Conservation (phyloP, 495 filamentous ascomycete genomes). For the Penicillium pulvis region DNA sequence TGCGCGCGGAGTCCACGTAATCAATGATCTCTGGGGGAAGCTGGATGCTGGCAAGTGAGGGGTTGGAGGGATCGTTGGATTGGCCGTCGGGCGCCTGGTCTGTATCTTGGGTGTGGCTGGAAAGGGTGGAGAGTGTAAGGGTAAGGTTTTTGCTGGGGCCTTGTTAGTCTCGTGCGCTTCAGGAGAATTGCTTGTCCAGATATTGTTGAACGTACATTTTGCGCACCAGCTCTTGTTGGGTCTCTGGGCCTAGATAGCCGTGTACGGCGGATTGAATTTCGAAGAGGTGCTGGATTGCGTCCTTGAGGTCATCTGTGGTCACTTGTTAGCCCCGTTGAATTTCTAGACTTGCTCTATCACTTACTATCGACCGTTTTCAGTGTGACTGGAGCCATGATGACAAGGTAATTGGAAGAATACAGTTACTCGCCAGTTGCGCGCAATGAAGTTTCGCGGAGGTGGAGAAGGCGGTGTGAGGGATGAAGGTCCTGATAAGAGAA, state of each 20-base stretch:
- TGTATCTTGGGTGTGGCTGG: constrained; percentile 39
- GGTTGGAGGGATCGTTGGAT: constrained; percentile 47
- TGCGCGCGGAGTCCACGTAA: constrained; percentile 91
- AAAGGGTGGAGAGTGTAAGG: constrained; percentile 40
- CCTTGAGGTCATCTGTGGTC: constrained; percentile 46
- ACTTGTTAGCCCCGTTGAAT: constrained; percentile 9
- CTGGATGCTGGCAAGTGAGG: constrained; percentile 48
- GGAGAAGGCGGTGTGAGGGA: constrained; percentile 25
- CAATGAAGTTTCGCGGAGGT: constrained; percentile 11
- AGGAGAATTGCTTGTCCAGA: constrained; percentile 1
- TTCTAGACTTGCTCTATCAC: constrained; percentile 10
- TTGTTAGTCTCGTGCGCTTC: constrained; percentile 11
- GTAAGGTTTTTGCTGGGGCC: constrained; percentile 47
- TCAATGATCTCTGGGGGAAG: constrained; percentile 89
- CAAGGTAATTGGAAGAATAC: neutral
- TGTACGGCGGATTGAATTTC: constrained; percentile 75
- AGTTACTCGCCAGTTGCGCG: neutral
- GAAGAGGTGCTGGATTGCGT: constrained; percentile 83
- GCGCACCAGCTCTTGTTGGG: constrained; percentile 59
- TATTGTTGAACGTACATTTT: constrained; percentile 55
- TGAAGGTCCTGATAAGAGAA: constrained; percentile 5
- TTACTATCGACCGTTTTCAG: constrained; percentile 54
- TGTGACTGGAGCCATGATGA: constrained; percentile 46
- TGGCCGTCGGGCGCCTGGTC: constrained; percentile 31
- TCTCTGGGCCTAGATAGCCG: constrained; percentile 65